Conservation (phyloP, 331 rosid genomes). For the Quercus tomentella region DNA sequence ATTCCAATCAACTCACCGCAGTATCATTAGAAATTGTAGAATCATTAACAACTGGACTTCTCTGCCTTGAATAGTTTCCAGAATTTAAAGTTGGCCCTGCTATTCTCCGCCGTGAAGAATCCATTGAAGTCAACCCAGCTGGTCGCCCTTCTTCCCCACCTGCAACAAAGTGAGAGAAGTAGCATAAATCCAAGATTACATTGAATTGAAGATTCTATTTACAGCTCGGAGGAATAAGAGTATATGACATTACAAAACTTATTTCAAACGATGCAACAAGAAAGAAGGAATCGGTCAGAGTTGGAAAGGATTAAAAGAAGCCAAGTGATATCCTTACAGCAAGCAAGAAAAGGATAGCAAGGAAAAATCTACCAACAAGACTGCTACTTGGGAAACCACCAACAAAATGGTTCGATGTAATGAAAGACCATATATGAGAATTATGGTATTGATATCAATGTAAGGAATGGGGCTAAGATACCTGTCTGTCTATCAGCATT, state of each 20-base stretch:
- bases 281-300: neutral
- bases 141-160: constrained; percentile 82
- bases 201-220: neutral
- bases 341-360: neutral
- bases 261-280: neutral
- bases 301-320: neutral
- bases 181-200: neutral
- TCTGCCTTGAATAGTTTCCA: constrained; percentile 42
- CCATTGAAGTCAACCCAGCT: constrained; percentile 64
- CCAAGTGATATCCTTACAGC: constrained; percentile 1
- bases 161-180: constrained; percentile 14
- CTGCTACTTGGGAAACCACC: neutral
- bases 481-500: constrained; percentile 80
- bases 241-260: constrained; percentile 1
- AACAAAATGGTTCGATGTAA: neutral
- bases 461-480: constrained; percentile 16
- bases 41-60: constrained; percentile 36
- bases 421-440: neutral
- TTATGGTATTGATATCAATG: neutral
- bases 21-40: constrained; percentile 34
- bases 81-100: constrained; percentile 65
- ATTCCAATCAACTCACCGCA: constrained; percentile 28
- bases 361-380: neutral
- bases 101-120: constrained; percentile 74
- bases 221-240: constrained; percentile 2